Base-by-base conservation (phyloP, 768 basidiomycete species). In the Podaxis sp. region DNA sequence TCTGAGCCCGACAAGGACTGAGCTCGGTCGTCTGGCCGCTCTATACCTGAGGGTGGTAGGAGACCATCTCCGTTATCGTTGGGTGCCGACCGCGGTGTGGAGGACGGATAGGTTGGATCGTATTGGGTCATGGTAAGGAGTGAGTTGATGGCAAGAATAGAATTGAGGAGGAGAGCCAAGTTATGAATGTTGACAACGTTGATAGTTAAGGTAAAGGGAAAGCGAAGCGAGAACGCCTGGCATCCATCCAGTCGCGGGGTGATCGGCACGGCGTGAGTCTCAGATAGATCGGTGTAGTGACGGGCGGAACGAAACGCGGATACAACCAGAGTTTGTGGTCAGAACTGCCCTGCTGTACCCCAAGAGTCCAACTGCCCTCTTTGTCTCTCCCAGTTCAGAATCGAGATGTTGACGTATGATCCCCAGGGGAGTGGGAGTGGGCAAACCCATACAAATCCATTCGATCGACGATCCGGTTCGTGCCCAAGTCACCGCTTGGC, bases 1-100 rank as follows among this genome's bases (percentile, higher is more conserved):
- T 87, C 86, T 62, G 86, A 86, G 62, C 79, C 82, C 6, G 84
- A 81, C 68, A 79, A 76, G 9, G 85, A 87, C 58, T 49, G 60
- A 9, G 77, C 80, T 55, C 76, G 78, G 65, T 82, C 82, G 59
- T 82, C 80, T 63, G 72, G 68, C 66, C 72, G 72, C 38, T 75
- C 75, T 33, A 37, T 64, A 53, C 29, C n/a, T 19, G 59, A 12
- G 33, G 46, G 54, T n/a, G 60, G 54, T 37, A 61, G 36, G 22
- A 61, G 36, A 25, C 43, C 33, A 29, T 55, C 60, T 22, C 53
- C 53, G 25, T 36, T 49, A 40, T 55, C 60, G 46, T 47, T 55
- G 24, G 22, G 19, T 22, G 53, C 41, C 33, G 53, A 50, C 50
- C 60, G 60, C 25, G 41, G 36, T 38, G 60, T 49, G 25, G 60